phyloP scores from a whole-genome alignment of 192 early-diverging fungal species.

The Podila verticillata region DNA sequence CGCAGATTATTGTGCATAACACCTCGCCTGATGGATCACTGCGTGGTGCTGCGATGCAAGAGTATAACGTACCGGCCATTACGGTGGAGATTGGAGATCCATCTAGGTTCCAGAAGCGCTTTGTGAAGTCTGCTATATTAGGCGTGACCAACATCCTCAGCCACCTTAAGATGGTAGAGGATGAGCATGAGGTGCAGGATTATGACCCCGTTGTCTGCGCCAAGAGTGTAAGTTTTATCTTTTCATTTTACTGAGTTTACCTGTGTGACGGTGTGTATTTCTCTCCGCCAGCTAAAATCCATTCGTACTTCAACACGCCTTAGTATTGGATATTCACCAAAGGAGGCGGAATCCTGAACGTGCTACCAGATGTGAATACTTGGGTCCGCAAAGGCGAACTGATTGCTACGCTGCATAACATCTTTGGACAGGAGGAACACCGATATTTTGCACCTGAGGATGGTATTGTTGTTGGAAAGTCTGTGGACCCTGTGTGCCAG shows the following conservation, averaged over 20 bases:
- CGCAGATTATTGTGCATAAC: conserved; percentile 84
- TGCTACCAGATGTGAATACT: conserved; percentile 84
- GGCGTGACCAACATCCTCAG: conserved; percentile 70
- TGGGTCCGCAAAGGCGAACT: conserved; percentile 84
- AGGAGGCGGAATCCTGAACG: conserved; percentile 88
- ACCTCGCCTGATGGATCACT: conserved; percentile 78
- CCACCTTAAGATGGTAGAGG: conserved; percentile 71
- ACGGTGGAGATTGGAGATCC: conserved; percentile 96
- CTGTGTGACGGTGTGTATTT: not conserved
- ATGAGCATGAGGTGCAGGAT: conserved; percentile 61
- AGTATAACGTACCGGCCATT: conserved; percentile 82
- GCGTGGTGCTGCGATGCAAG: conserved; percentile 76
- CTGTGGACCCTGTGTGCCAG: conserved; percentile 89
- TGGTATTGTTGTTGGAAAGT: conserved; percentile 87
- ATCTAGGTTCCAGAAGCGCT: conserved; percentile 85
- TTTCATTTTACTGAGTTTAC: not conserved
- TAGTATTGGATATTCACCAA: conserved; percentile 86
- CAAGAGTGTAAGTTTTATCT: conserved; percentile 54
- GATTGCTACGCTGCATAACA: conserved; percentile 88
- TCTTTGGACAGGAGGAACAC: conserved; percentile 89
- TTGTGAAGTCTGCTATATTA: conserved; percentile 71
- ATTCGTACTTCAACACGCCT: not conserved
- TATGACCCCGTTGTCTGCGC: conserved; percentile 71
- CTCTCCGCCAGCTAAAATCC: too few species aligned
- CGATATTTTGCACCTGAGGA: conserved; percentile 83